phyloP scores from a whole-genome alignment of 1,139 yeast genomes.

The Yamadazyma diospyri region DNA sequence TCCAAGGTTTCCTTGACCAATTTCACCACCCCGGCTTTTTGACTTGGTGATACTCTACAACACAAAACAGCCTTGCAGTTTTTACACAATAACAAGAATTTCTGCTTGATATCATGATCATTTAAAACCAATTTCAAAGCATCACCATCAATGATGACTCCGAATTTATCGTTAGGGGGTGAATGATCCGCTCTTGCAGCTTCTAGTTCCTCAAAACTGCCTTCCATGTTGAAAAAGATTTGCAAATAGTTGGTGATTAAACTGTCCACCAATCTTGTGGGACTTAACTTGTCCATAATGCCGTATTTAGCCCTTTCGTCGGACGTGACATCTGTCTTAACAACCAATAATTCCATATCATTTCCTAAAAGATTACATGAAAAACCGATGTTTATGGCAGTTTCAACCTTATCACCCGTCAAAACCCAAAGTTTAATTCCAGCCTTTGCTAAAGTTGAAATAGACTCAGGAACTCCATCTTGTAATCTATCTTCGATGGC shows the following conservation, averaged over 20 bases:
- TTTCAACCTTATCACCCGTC: slow-evolving; percentile 51
- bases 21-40: slow-evolving; percentile 93
- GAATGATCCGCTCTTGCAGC: slow-evolving; percentile 67
- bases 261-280: slow-evolving; percentile 35
- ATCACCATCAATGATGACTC: slow-evolving; percentile 90
- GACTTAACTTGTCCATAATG: slow-evolving; percentile 21
- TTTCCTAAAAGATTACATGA: slow-evolving; percentile 49
- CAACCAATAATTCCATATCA: slow-evolving; percentile 44
- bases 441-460: slow-evolving; percentile 41
- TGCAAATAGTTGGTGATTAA: slow-evolving; percentile 59
- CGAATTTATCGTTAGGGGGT: slow-evolving; percentile 75
- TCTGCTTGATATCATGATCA: slow-evolving; percentile 52
- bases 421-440: slow-evolving; percentile 52
- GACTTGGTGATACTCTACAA: slow-evolving; percentile 96
- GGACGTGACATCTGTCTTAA: slow-evolving; percentile 28
- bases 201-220: slow-evolving; percentile 55
- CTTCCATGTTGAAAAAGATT: slow-evolving; percentile 61
- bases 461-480: slow-evolving; percentile 51
- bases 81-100: slow-evolving; percentile 82
- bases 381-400: slow-evolving; percentile 51
- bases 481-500: slow-evolving; percentile 51
- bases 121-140: slow-evolving; percentile 73
- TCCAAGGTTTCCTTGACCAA: slow-evolving; percentile 80
- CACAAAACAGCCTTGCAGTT: slow-evolving; percentile 94
- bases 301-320: slow-evolving; percentile 26